phyloP scores from a whole-genome alignment of 805 yeast genomes.

The Debaryomyces castellii region DNA sequence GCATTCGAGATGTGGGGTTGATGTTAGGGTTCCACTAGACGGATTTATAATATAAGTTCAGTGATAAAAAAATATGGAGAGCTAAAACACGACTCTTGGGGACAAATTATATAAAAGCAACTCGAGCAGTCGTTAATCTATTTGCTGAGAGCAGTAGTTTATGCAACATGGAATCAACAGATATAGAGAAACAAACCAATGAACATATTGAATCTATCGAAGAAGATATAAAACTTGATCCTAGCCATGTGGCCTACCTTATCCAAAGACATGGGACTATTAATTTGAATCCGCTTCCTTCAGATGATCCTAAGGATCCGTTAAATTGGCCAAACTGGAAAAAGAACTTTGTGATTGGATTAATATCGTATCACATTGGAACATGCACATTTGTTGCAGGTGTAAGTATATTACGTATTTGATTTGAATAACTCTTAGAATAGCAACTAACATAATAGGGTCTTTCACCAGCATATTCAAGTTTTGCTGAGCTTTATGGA shows the following conservation, averaged over 20 bases:
- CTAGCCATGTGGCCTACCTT: constrained; percentile 7
- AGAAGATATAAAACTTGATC: background rate
- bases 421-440: background rate
- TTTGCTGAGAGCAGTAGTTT: too few relatives aligned
- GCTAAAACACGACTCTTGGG: background rate
- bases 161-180: background rate
- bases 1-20: background rate
- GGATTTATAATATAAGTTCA: background rate
- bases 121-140: too few relatives aligned
- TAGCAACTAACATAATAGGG: background rate
- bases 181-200: background rate
- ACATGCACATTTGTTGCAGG: constrained; percentile 16
- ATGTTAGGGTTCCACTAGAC: background rate
- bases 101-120: background rate
- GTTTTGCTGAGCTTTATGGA: background rate
- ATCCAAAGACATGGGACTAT: constrained; percentile 11
- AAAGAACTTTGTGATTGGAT: constrained; percentile 8
- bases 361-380: constrained; percentile 14
- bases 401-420: constrained; percentile 3
- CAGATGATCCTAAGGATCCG: constrained; percentile 13
- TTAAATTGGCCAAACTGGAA: constrained; percentile 15
- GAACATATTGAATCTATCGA: background rate
- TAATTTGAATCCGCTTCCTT: constrained; percentile 14
- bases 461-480: background rate
- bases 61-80: background rate